These are phyloP conservation scores for Penicillium longicatenatum DNA, from an alignment of 495 filamentous ascomycete genomes.

Conservation along the genomic window DNA sequence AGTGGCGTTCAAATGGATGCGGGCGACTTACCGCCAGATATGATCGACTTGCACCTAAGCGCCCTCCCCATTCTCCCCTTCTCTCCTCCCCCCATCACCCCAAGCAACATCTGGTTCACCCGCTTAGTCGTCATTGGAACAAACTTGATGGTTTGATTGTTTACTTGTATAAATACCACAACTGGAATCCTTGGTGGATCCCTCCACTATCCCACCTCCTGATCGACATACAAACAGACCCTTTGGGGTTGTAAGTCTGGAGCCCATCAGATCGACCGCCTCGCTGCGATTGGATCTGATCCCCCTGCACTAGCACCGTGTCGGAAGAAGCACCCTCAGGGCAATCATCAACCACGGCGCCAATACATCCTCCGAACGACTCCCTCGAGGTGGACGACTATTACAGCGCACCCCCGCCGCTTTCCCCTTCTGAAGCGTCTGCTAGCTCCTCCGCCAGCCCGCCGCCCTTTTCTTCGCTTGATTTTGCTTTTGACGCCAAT, in stretches of 20 bases:
- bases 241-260: slow-evolving; percentile 25
- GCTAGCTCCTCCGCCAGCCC: slow-evolving; percentile 56
- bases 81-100: background rate
- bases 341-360: slow-evolving; percentile 66
- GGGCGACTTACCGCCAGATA: background rate
- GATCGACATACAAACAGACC: slow-evolving; percentile 31
- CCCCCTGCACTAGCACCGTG: slow-evolving; percentile 57
- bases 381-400: slow-evolving; percentile 50
- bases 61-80: background rate
- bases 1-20: background rate
- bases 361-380: slow-evolving; percentile 51
- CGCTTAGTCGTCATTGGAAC: background rate
- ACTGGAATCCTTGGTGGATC: slow-evolving; percentile 5
- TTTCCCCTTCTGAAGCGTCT: slow-evolving; percentile 67
- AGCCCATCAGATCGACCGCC: slow-evolving; percentile 31
- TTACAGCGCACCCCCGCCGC: slow-evolving; percentile 61
- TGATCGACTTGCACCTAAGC: background rate
- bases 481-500: slow-evolving; percentile 50
- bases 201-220: slow-evolving; percentile 23
- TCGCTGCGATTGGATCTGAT: slow-evolving; percentile 21
- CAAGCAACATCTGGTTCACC: background rate
- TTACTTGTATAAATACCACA: background rate
- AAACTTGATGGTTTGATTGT: background rate
- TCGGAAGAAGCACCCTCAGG: slow-evolving; percentile 63
- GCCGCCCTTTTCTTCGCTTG: slow-evolving; percentile 68